Conservation (phyloP, 345 rosid species). For the Euphorbia pulcherrima region DNA sequence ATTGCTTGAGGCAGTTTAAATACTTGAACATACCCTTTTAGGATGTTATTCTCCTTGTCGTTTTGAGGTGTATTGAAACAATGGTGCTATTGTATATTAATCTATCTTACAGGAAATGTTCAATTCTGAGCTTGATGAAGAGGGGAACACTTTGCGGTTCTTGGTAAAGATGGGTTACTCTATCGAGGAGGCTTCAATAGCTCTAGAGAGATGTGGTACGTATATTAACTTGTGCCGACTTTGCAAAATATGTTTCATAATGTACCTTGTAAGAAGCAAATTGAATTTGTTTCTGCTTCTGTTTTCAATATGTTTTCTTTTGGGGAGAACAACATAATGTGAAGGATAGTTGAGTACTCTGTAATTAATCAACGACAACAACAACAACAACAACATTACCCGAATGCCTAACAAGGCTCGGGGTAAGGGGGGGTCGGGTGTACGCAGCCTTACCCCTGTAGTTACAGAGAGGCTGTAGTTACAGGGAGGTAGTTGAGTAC, state of each 20-base stretch:
- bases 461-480: no score
- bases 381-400: no score
- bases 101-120: conserved; percentile 36
- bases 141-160: conserved; percentile 32
- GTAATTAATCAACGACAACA: no score
- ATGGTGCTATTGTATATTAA: not conserved
- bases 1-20: not conserved
- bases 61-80: not conserved
- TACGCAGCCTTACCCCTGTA: no score
- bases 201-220: conserved; percentile 86
- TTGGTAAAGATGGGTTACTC: conserved; percentile 70
- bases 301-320: not conserved
- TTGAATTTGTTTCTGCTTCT: not conserved
- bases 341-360: not conserved
- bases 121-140: conserved; percentile 36
- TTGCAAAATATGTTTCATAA: conserved; percentile 14
- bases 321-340: not conserved
- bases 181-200: conserved; percentile 54
- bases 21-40: not conserved
- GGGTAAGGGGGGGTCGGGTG: no score
- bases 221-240: conserved; percentile 9
- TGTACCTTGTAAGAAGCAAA: not conserved
- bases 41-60: not conserved
- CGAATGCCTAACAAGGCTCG: no score
- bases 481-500: not conserved